Percentiles rank a stretch among this genome's conserved stretches.
Evolutionary conservation across 2,329 filamentous ascomycete species (phyloP).

Genomic region (Pezicula rhizophila): DNA sequence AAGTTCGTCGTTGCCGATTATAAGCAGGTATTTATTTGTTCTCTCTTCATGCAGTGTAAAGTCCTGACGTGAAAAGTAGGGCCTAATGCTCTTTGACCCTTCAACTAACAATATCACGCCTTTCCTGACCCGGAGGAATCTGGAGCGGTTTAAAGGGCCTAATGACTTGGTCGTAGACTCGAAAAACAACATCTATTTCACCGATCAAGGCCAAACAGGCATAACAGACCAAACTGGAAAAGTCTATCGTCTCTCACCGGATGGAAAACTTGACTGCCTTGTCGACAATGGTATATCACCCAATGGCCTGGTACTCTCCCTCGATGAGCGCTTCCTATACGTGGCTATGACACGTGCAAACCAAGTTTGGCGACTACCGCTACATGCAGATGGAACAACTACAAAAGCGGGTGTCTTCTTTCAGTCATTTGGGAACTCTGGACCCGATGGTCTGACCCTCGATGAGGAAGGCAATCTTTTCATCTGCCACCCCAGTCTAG

Average conservation of each 20-base stretch:
- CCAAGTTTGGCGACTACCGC: slow-evolving; percentile 34
- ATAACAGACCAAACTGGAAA: slow-evolving; percentile 35
- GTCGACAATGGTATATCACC: slow-evolving; percentile 33
- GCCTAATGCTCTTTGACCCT: slow-evolving; percentile 31
- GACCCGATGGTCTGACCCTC: slow-evolving; percentile 32
- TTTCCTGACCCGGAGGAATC: slow-evolving; percentile 30
- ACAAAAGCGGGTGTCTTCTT: slow-evolving; percentile 35
- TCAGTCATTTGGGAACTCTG: slow-evolving; percentile 34
- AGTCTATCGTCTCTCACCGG: slow-evolving; percentile 30
- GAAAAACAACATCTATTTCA: slow-evolving; percentile 34
- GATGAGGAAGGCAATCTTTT: slow-evolving; percentile 35
- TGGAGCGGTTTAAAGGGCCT: slow-evolving; percentile 37
- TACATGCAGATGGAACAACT: slow-evolving; percentile 32
- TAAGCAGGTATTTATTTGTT: slow-evolving; percentile 29
- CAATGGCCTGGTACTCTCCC: slow-evolving; percentile 33
- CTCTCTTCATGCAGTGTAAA: neutral
- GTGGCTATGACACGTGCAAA: slow-evolving; percentile 36
- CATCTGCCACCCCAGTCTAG: slow-evolving; percentile 31
- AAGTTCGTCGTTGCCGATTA: slow-evolving; percentile 34
- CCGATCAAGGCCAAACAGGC: slow-evolving; percentile 38
- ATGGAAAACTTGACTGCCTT: slow-evolving; percentile 32
- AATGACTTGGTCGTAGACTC: slow-evolving; percentile 36
- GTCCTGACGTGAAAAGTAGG: slow-evolving; percentile 18
- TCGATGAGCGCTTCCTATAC: slow-evolving; percentile 33
- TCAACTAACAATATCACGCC: slow-evolving; percentile 22